Evolutionary conservation across 208 protist species (phyloP).

Genomic region (Wallacemonas sp.): DNA sequence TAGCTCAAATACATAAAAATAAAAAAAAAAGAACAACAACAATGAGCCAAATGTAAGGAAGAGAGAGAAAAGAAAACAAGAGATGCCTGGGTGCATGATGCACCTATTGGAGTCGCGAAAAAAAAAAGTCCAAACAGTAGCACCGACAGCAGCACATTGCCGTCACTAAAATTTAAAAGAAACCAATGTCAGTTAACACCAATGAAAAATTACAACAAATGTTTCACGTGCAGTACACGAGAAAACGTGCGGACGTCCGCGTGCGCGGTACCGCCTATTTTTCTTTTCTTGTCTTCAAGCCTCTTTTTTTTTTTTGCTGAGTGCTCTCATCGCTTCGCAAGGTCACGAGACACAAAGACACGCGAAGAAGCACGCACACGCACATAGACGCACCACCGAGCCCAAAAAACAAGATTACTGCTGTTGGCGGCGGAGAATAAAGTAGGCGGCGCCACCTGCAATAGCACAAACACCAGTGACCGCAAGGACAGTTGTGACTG

Average conservation of each 20-base stretch:
- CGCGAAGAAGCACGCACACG: too few species aligned
- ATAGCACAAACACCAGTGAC: neutral
- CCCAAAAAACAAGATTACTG: too few species aligned
- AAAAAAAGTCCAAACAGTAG: neutral
- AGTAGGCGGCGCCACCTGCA: conserved; percentile 9
- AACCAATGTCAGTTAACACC: neutral
- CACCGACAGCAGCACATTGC: neutral
- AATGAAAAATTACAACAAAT: neutral
- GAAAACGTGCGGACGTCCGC: too few species aligned
- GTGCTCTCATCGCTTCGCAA: too few species aligned
- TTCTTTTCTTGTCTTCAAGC: too few species aligned
- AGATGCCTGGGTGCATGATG: too few species aligned
- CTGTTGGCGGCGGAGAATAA: neutral
- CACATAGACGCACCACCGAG: too few species aligned
- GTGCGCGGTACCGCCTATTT: too few species aligned
- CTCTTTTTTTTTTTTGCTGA: too few species aligned
- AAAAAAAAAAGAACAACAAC: neutral
- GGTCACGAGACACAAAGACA: too few species aligned
- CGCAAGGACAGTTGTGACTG: neutral
- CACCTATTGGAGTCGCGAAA: neutral
- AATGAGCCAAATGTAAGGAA: neutral
- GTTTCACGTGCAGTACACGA: too few species aligned
- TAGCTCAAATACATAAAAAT: neutral
- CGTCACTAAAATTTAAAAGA: neutral
- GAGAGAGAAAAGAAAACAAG: too few species aligned